phyloP scores from a whole-genome alignment of 768 basidiomycete genomes.

The Suillus luteus region DNA sequence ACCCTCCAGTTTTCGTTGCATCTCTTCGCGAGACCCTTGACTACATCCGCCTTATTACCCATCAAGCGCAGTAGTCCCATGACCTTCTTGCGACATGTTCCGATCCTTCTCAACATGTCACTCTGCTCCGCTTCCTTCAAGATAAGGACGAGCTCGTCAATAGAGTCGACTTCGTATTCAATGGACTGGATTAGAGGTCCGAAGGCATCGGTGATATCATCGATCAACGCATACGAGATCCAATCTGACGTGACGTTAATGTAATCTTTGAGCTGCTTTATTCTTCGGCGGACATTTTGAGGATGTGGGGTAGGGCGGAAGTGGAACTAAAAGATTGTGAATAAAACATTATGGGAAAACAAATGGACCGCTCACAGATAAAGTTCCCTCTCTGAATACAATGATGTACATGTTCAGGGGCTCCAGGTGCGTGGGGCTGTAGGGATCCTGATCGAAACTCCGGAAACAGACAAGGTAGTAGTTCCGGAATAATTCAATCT shows the following conservation, averaged over 20 bases:
- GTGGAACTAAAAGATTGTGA: slow-evolving; percentile 67
- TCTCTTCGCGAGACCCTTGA: slow-evolving; percentile 96
- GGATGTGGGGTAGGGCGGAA: slow-evolving; percentile 97
- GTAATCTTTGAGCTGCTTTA: slow-evolving; percentile 99
- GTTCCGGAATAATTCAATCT: slow-evolving; percentile 98
- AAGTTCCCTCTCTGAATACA: slow-evolving; percentile 94
- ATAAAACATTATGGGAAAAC: background rate
- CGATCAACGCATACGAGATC: slow-evolving; percentile 99
- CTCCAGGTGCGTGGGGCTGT: slow-evolving; percentile 95
- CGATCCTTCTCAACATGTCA: slow-evolving; percentile 97
- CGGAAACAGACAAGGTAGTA: slow-evolving; percentile 99
- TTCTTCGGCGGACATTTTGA: slow-evolving; percentile 95
- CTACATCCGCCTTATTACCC: slow-evolving; percentile 99
- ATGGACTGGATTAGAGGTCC: slow-evolving; percentile 98
- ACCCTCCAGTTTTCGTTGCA: slow-evolving; percentile 99
- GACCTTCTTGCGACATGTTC: slow-evolving; percentile 98
- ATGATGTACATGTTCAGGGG: slow-evolving; percentile 99
- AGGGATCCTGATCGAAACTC: slow-evolving; percentile 97
- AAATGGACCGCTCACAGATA: slow-evolving; percentile 65
- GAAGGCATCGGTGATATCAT: slow-evolving; percentile 99
- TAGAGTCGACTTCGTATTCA: slow-evolving; percentile 99
- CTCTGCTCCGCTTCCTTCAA: slow-evolving; percentile 76
- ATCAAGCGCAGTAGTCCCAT: slow-evolving; percentile 96
- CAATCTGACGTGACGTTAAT: slow-evolving; percentile 98
- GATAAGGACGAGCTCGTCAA: slow-evolving; percentile 97